Base-by-base conservation (phyloP, 163 green algal species). In the Smithsoniella earleae region DNA sequence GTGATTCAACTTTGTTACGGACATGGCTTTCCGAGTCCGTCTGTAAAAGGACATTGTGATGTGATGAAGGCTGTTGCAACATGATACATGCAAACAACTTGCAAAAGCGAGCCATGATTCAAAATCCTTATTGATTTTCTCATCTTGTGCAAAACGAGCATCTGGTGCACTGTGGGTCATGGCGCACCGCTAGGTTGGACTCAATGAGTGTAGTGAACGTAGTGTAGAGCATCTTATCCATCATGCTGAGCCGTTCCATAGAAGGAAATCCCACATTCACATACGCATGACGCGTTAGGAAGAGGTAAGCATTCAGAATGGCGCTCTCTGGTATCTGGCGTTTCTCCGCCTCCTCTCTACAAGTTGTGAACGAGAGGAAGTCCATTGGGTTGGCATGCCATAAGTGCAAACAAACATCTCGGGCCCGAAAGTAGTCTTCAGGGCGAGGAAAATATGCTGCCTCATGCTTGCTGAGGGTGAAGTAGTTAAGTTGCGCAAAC, bases 401-500 rank as follows among this genome's bases (percentile, higher is more conserved):
- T 31, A 69, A 34, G 8, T 69, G 58, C n/a, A 69, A 4, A 3
- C 20, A 33, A 8, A 69, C 31, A 43, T 69, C 58, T 40, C 58
- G 58, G 25, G 58, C 58, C 27, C 27, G 58, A 34, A 69, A 69
- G 25, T 69, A 69, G 58, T 69, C 8, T 69, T 30, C n/a, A 69
- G 16, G 20, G 22, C 58, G 58, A 6, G 5, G 27, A 69, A 69
- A 69, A 16, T 38, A 25, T 22, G 58, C 58, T n/a, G 34, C 58
- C 25, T 69, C 58, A 69, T 69, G 58, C 25, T 69, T 69, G 10
- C 30, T 69, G 31, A 69, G 58, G 1, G 58, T 31, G 43, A 43
- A 36, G 3, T 16, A 30, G 27, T 30, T 30, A 6, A 69, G 27
- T 16, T 69, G 20, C 30, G 27, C 31, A 34, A 69, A 69, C 3